Percentiles rank a stretch among this genome's conserved stretches.
These are phyloP conservation scores for Boletus subparvulus DNA, from an alignment of 768 basidiomycete genomes.

Conservation along the genomic window DNA sequence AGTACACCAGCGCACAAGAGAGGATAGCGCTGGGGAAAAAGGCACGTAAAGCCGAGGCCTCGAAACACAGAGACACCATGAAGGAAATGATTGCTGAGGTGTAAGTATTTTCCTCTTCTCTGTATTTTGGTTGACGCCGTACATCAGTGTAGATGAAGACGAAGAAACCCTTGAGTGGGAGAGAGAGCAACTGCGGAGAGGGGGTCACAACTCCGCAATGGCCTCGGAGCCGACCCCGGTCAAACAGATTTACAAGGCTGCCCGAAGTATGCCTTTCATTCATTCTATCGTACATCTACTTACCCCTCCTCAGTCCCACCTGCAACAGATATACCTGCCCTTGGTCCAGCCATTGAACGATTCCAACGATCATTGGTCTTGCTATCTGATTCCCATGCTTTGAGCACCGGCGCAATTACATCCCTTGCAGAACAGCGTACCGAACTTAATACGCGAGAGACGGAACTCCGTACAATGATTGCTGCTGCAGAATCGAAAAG, in stretches of 20 bases:
- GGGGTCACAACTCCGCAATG: slow-evolving; percentile 53
- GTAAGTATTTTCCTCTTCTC: slow-evolving; percentile 42
- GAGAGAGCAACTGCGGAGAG: slow-evolving; percentile 75
- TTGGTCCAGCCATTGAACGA: slow-evolving; percentile 59
- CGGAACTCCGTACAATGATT: slow-evolving; percentile 74
- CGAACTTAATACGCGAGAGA: slow-evolving; percentile 65
- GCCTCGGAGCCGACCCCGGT: slow-evolving; percentile 33
- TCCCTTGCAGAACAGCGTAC: slow-evolving; percentile 61
- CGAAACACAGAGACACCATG: slow-evolving; percentile 66
- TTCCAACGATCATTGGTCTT: slow-evolving; percentile 59
- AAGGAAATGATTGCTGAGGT: slow-evolving; percentile 80
- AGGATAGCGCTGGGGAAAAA: slow-evolving; percentile 85
- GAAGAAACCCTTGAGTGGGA: slow-evolving; percentile 89
- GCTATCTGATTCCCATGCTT: slow-evolving; percentile 66
- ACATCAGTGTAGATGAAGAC: slow-evolving; percentile 68
- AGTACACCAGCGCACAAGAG: slow-evolving; percentile 85
- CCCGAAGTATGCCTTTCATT: slow-evolving; percentile 54
- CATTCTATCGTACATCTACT: slow-evolving; percentile 8
- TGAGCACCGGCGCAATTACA: slow-evolving; percentile 54
- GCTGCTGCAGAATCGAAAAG: slow-evolving; percentile 73
- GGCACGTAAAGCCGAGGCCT: slow-evolving; percentile 67
- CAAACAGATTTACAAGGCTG: slow-evolving; percentile 66
- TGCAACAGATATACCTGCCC: slow-evolving; percentile 58
- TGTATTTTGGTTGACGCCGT: slow-evolving; percentile 1
- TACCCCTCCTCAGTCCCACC: slow-evolving; percentile 56